Base-by-base conservation (phyloP, 495 filamentous ascomycete genomes). In the Aspergillus sclerotioniger region DNA sequence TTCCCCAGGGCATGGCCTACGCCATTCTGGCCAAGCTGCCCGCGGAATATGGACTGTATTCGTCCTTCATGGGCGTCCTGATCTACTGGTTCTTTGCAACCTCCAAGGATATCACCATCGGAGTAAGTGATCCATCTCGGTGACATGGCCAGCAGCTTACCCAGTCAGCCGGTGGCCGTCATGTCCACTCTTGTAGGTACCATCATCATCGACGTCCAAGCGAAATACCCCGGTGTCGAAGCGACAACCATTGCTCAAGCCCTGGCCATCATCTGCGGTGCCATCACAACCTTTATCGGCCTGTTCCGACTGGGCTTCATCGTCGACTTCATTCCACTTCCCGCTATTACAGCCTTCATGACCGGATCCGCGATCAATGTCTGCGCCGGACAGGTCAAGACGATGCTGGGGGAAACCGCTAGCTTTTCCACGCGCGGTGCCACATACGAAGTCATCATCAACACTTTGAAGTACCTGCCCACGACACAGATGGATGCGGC, bases 41-140 rank as follows among this genome's bases (percentile, higher is more conserved):
- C 0, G 83, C 87, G 3, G 79, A 98, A 67, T 98, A 84, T 65
- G 94, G 94, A 49, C 76, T 98, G 0, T 98, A 98, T 69, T 93
- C 93, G 0, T 96, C 93, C 0, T 98, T 98, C 66, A 96, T 98
- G 88, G 94, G 94, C 20, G 93, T 98, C 5, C 68, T 97, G 60
- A 71, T 96, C 51, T 98, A 98, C 64, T 98, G 94, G 94, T 94
- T 98, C 71, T 98, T 98, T 64, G 94, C 94, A 1, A 98, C 94
- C 1, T 98, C 95, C 0, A 98, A 98, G 68, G 94, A 98, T 71
- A 98, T 98, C 67, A 98, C 94, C 6, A 97, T 98, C 52, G 94
- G 94, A 16, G 90, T 92, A 76, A 79, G 89, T 84, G 9, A 15
- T 41, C 13, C n/a, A 7, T 13, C 51, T 51, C 32, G 35, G 8